phyloP scores from a whole-genome alignment of 495 filamentous ascomycete genomes.

The Hypomontagnella submonticulosa region DNA sequence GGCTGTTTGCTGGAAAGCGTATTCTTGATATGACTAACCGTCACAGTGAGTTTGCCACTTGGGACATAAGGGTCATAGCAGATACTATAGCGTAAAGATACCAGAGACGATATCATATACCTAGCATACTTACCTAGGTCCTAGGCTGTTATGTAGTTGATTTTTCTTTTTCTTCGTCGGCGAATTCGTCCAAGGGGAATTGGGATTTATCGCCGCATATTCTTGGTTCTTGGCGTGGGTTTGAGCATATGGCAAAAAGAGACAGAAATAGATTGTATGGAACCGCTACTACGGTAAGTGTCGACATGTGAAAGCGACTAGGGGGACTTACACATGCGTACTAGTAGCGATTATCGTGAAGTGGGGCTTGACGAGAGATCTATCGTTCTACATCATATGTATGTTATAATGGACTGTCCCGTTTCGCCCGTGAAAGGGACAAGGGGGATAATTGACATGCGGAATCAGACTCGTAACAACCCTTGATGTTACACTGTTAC shows the following conservation, averaged over 20 bases:
- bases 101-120: background rate
- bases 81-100: background rate
- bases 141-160: no score
- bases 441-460: constrained; percentile 16
- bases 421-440: constrained; percentile 9
- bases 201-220: constrained; percentile 31
- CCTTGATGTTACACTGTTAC: constrained; percentile 28
- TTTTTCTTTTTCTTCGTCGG: constrained; percentile 6
- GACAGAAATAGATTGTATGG: background rate
- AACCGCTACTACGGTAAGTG: constrained; percentile 6
- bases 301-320: constrained; percentile 41
- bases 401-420: background rate
- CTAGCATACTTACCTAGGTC: background rate
- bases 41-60: background rate
- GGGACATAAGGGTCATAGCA: background rate
- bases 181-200: constrained; percentile 23
- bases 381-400: background rate
- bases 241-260: constrained; percentile 15
- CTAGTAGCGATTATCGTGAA: background rate
- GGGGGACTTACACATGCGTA: background rate
- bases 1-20: constrained; percentile 10
- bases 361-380: constrained; percentile 11
- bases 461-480: constrained; percentile 25
- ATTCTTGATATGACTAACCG: background rate
- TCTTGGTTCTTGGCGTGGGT: constrained; percentile 21